phyloP scores from a whole-genome alignment of 495 filamentous ascomycete species.

The Aspergillus kassunensis region DNA sequence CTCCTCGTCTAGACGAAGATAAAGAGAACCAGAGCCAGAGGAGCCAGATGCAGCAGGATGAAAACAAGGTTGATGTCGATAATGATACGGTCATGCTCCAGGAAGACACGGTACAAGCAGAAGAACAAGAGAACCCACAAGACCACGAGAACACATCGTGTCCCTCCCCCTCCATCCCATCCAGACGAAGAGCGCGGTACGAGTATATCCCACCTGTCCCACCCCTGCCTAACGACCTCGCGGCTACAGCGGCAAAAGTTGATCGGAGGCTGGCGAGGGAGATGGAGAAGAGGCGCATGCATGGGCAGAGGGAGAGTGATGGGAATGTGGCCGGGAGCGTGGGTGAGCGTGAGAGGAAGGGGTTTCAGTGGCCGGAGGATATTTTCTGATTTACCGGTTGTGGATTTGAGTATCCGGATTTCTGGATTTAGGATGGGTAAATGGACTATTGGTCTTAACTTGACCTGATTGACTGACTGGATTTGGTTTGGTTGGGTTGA shows the following conservation, averaged over 20 bases:
- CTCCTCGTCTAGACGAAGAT: constrained; percentile 6
- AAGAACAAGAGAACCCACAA: not conserved
- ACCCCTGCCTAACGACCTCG: constrained; percentile 40
- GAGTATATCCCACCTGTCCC: constrained; percentile 44
- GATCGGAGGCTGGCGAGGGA: constrained; percentile 25
- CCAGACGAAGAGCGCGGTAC: constrained; percentile 22
- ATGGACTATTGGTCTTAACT: too few relatives aligned
- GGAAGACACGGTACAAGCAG: too few relatives aligned
- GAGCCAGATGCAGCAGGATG: not conserved
- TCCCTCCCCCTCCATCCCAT: constrained; percentile 7
- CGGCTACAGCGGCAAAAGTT: constrained; percentile 31
- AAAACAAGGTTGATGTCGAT: not conserved
- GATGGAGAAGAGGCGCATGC: constrained; percentile 23
- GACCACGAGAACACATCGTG: not conserved
- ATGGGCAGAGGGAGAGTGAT: not conserved
- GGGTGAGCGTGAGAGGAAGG: not conserved
- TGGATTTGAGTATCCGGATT: too few relatives aligned
- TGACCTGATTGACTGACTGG: too few relatives aligned
- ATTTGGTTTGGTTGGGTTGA: too few relatives aligned
- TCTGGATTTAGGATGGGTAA: too few relatives aligned
- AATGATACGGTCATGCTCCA: too few relatives aligned
- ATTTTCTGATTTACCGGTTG: too few relatives aligned
- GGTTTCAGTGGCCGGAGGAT: constrained; percentile 45
- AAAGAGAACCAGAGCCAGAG: constrained; percentile 17
- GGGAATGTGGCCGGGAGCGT: not conserved